These are phyloP conservation scores for Russula olivacea DNA, from an alignment of 768 basidiomycete genomes.

Conservation along the genomic window DNA sequence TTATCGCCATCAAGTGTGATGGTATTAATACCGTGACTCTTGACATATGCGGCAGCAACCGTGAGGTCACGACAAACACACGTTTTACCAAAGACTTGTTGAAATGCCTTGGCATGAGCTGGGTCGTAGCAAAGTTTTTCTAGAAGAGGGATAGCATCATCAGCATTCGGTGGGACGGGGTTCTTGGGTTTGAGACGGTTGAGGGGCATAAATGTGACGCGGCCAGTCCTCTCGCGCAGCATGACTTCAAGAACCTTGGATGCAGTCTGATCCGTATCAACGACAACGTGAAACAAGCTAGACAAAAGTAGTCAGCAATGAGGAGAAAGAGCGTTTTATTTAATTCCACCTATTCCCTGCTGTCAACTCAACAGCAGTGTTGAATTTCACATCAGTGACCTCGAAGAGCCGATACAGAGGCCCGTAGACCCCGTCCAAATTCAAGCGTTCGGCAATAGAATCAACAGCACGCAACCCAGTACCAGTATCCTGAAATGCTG, in stretches of 20 bases:
- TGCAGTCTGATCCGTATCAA: conserved; percentile 94
- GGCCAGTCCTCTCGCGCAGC: conserved; percentile 88
- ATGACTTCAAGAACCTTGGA: conserved; percentile 87
- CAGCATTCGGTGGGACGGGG: conserved; percentile 57
- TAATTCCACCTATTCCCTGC: conserved; percentile 80
- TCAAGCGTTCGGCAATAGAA: conserved; percentile 69
- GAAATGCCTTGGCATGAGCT: conserved; percentile 73
- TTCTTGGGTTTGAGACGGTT: conserved; percentile 85
- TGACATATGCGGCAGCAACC: conserved; percentile 89
- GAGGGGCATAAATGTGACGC: conserved; percentile 97
- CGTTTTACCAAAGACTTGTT: conserved; percentile 96
- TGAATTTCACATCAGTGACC: conserved; percentile 81
- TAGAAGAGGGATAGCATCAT: conserved; percentile 76
- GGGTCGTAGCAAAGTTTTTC: conserved; percentile 75
- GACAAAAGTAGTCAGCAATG: not conserved
- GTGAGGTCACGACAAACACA: conserved; percentile 92
- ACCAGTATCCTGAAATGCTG: conserved; percentile 71
- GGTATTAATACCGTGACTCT: conserved; percentile 91
- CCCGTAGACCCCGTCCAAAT: conserved; percentile 82
- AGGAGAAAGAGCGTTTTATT: not conserved
- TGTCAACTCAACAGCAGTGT: conserved; percentile 88
- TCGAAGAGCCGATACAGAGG: conserved; percentile 93
- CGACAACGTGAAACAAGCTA: conserved; percentile 95
- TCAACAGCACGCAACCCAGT: conserved; percentile 83
- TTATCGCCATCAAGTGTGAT: conserved; percentile 98